A percentile compares a stretch with the other conserved stretches of the same genome.
phyloP scores from a whole-genome alignment of 805 yeast species.

The Isabelozyma gotoi region DNA sequence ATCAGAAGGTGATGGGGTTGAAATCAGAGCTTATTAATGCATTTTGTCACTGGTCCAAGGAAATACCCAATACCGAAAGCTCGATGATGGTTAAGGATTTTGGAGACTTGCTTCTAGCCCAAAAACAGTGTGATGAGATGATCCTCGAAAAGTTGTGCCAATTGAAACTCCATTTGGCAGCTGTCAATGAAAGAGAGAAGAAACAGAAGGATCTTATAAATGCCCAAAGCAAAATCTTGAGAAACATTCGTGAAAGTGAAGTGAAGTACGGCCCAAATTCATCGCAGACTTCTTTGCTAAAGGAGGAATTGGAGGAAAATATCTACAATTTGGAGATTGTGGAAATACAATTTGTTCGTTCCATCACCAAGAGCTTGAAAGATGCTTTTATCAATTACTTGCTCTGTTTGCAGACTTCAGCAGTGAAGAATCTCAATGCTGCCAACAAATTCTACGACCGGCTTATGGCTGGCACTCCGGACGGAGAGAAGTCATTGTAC shows the following conservation, averaged over 20 bases:
- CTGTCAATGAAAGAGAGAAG: constrained; percentile 50
- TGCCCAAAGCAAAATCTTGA: constrained; percentile 36
- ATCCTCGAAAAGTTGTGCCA: constrained; percentile 43
- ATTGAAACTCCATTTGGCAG: constrained; percentile 42
- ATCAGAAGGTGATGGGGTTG: constrained; percentile 34
- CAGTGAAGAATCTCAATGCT: background rate
- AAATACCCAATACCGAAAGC: constrained; percentile 39
- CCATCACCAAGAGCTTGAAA: constrained; percentile 46
- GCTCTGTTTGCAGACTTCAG: constrained; percentile 13
- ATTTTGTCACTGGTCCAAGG: constrained; percentile 40
- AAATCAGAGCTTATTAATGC: constrained; percentile 41
- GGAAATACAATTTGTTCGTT: constrained; percentile 48
- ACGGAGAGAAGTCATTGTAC: background rate
- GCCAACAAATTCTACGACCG: background rate
- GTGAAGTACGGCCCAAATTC: constrained; percentile 43
- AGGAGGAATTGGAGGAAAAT: constrained; percentile 53
- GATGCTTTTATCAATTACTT: constrained; percentile 47
- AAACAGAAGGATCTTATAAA: constrained; percentile 40
- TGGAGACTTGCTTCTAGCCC: constrained; percentile 35
- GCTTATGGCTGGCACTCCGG: background rate
- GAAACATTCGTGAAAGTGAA: constrained; percentile 41
- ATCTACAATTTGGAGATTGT: constrained; percentile 51
- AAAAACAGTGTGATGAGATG: constrained; percentile 34
- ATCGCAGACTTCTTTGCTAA: constrained; percentile 40
- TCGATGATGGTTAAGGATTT: constrained; percentile 40